phyloP scores from a whole-genome alignment of 73 alveolate genomes.

The Paraurostyla sp. region DNA sequence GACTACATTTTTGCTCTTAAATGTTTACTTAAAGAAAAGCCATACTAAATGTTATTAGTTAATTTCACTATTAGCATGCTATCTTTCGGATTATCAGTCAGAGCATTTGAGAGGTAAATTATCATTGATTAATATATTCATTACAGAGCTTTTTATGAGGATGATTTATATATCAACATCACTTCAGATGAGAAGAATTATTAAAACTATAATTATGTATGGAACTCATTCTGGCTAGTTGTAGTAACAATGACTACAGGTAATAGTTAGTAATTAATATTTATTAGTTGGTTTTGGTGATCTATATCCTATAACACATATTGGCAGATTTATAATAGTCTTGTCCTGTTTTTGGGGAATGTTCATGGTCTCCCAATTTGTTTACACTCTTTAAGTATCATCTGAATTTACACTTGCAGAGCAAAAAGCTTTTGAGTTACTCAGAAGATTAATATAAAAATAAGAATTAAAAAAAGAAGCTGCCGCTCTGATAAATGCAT shows the following conservation, averaged over 20 bases:
- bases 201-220: slow-evolving; percentile 57
- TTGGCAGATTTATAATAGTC: slow-evolving; percentile 83
- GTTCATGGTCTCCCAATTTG: slow-evolving; percentile 81
- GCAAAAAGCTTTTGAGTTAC: slow-evolving; percentile 72
- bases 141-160: slow-evolving; percentile 58
- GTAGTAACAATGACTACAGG: slow-evolving; percentile 82
- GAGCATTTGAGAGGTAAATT: slow-evolving; percentile 56
- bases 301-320: slow-evolving; percentile 83
- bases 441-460: slow-evolving; percentile 31
- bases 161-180: slow-evolving; percentile 1
- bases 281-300: slow-evolving; percentile 84
- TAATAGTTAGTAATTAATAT: neutral
- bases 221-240: slow-evolving; percentile 85
- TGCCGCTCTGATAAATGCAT: neutral
- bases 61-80: slow-evolving; percentile 23
- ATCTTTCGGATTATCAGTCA: slow-evolving; percentile 28
- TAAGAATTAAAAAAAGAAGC: slow-evolving; percentile 35
- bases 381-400: slow-evolving; percentile 77
- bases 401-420: slow-evolving; percentile 70
- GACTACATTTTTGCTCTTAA: slow-evolving; percentile 36
- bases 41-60: slow-evolving; percentile 27
- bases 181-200: neutral
- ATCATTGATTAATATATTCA: neutral
- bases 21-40: slow-evolving; percentile 33
- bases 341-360: slow-evolving; percentile 88